phyloP scores from a whole-genome alignment of 768 basidiomycete genomes.

The Zangia roseola region DNA sequence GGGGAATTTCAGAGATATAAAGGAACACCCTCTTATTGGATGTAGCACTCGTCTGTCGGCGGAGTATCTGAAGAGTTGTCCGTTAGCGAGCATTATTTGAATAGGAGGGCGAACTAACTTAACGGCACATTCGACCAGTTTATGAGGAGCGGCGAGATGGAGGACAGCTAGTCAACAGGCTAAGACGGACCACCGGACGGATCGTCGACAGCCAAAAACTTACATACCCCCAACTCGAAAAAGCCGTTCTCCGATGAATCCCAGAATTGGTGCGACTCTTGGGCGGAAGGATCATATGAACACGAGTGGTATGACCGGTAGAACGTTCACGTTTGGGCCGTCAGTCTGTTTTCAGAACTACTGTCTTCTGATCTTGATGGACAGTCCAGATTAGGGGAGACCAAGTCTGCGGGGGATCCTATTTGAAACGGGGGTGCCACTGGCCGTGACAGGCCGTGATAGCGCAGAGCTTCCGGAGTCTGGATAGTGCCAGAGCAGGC shows the following conservation, averaged over 20 bases:
- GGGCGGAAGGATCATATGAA: constrained; percentile 1
- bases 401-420: no score
- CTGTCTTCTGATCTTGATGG: no score
- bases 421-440: background rate
- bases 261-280: background rate
- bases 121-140: background rate
- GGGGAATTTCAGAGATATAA: background rate
- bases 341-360: background rate
- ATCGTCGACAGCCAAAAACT: background rate
- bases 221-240: background rate
- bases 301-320: background rate
- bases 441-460: background rate
- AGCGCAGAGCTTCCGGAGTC: constrained; percentile 3
- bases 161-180: background rate
- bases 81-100: constrained; percentile 1
- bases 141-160: background rate
- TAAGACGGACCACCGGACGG: no score
- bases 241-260: background rate
- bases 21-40: background rate
- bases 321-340: background rate
- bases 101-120: background rate
- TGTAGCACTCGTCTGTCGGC: background rate
- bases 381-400: no score
- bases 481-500: background rate
- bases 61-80: background rate